Evolutionary conservation across 306 rosid genomes (phyloP).

Genomic region (Cicer cuneatum): DNA sequence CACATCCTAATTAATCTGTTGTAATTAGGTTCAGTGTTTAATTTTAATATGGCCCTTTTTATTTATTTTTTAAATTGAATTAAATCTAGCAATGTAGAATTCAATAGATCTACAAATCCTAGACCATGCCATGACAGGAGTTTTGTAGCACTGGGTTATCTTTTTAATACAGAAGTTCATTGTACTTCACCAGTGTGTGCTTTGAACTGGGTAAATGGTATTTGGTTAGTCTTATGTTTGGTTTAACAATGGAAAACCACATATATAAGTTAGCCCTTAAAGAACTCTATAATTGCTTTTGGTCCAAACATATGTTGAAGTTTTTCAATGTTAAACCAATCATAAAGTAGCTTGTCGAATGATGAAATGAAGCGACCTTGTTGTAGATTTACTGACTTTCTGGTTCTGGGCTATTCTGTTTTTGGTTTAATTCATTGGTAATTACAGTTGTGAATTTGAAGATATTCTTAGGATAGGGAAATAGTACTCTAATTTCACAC

Average conservation of each 20-base stretch:
- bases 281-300: background rate
- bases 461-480: background rate
- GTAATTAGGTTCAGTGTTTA: background rate
- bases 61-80: background rate
- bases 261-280: background rate
- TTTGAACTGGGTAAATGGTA: constrained; percentile 3
- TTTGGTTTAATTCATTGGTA: constrained; percentile 31
- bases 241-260: background rate
- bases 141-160: background rate
- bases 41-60: background rate
- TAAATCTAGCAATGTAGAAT: background rate
- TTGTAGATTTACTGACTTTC: constrained; percentile 21
- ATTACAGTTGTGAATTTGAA: constrained; percentile 10
- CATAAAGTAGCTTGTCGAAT: background rate
- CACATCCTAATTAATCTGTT: constrained; percentile 22
- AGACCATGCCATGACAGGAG: background rate
- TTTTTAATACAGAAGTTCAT: constrained; percentile 16
- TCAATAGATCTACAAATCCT: background rate
- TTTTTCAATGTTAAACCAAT: background rate
- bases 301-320: background rate
- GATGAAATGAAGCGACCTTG: background rate
- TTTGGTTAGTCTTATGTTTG: background rate
- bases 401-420: constrained; percentile 2
- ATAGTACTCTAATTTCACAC: background rate
- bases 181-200: constrained; percentile 8